These are phyloP conservation scores for Pulveroboletus sp. DNA, from an alignment of 768 basidiomycete species.

Conservation along the genomic window DNA sequence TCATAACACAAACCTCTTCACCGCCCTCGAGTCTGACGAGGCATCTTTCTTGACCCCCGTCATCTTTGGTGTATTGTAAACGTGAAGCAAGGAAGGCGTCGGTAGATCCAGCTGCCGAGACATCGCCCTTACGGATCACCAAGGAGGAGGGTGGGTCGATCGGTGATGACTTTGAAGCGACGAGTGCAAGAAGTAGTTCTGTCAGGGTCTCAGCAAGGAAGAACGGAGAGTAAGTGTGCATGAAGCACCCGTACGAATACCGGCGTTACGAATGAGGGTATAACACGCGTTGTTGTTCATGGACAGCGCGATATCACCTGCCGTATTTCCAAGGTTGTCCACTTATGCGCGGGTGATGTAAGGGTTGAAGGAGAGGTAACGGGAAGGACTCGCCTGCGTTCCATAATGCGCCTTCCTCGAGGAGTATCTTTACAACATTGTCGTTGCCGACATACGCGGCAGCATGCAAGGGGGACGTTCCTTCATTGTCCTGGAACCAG, in stretches of 20 bases:
- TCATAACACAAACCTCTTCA: conserved; percentile 96
- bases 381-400: conserved; percentile 60
- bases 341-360: conserved; percentile 38
- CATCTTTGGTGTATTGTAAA: conserved; percentile 65
- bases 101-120: conserved; percentile 56
- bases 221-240: conserved; percentile 1
- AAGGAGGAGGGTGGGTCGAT: conserved; percentile 29
- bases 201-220: conserved; percentile 9
- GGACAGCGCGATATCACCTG: conserved; percentile 87
- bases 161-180: conserved; percentile 43
- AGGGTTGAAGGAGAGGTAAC: neutral
- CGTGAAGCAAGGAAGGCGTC: conserved; percentile 66
- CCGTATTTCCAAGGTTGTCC: conserved; percentile 74
- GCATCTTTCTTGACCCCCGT: conserved; percentile 79
- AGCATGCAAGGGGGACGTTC: conserved; percentile 81
- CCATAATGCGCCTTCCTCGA: conserved; percentile 88
- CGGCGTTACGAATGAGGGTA: conserved; percentile 80
- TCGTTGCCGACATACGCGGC: conserved; percentile 71
- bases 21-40: conserved; percentile 53
- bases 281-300: conserved; percentile 76
- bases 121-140: conserved; percentile 47
- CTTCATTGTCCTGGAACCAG: conserved; percentile 88
- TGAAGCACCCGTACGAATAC: conserved; percentile 76
- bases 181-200: conserved; percentile 69
- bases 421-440: conserved; percentile 57